Base-by-base conservation (phyloP, 345 rosid species). In the Populus nigra region DNA sequence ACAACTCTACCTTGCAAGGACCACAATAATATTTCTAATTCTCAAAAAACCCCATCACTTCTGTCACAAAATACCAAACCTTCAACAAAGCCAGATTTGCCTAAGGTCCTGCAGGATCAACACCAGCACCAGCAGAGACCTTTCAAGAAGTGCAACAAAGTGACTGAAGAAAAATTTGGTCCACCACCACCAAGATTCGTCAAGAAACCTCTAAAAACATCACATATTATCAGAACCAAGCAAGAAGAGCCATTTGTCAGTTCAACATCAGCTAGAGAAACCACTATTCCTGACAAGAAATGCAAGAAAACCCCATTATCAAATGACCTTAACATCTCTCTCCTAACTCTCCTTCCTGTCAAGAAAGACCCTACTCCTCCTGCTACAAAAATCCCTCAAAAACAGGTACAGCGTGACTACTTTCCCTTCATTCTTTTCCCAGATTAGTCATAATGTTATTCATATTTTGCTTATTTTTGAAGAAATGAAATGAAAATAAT, bases 301-400 rank as follows among this genome's bases (percentile, higher is more conserved):
- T 69, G 81, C 80, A 89, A 83, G 88, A 90, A 90, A 85, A 85
- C 85, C 25, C 85, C 92, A 29, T 80, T 85, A 27, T 89, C 90
- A 18, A 89, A 81, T 18, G 80, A 85, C 25, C 83, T 90, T 6
- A 80, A 80, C 67, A 80, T 83, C 61, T 81, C 43, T 35, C 76
- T 9, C 6, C 63, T 29, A 57, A 9, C 13, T 57, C 15, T 88
- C 72, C 90, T 92, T 74, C 91, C 97, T 3, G 86, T 89, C 75
- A 96, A 90, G 87, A 96, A 84, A 87, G 90, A 87, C 69, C 88
- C 93, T 33, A 84, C 88, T 78, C 90, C 93, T 57, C 89, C 89
- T 7, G 86, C 86, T 41, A 85, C 89, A 9, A 83, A 83, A 80
- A 78, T 85, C 71, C 89, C 88, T 72, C 86, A 77, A 55, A 91